Base-by-base conservation (phyloP, 2,329 filamentous ascomycete genomes). In the Trichophyton rubrum region DNA sequence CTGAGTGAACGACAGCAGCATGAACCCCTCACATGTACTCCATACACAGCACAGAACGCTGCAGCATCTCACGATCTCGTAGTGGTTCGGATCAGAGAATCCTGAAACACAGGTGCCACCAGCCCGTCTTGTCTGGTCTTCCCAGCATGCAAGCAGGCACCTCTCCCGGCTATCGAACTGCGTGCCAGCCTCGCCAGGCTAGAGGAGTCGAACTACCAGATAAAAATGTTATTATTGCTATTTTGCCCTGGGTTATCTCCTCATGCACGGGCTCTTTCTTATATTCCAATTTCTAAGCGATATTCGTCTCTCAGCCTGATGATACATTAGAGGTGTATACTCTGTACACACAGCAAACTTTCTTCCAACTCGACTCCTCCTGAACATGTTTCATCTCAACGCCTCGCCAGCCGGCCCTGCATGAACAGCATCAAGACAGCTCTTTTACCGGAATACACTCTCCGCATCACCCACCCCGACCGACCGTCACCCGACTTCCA, bases 51-150 rank as follows among this genome's bases (percentile, higher is more conserved):
- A n/a, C 20, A 49, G 7, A 27, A 20, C 15, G 17, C 17, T 22
- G 45, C 11, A 17, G n/a, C 49, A 53, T 13, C 49, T 53, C 49
- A n/a, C 49, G 22, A 20, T 49, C n/a, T 47, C n/a, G 20, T 47
- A 7, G 22, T 17, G 22, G 49, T 55, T 27, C 49, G 27, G 49
- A 33, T 30, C 49, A 27, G 33, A 35, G 27, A 55, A 55, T 17
- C 20, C 15, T 55, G 49, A 55, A 55, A 55, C 49, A 35, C 49
- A 35, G 33, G 49, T 55, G 49, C 49, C 49, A 55, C 49, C 45
- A 30, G 49, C 27, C 33, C 13, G 15, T 33, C 15, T 35, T 27
- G 49, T 55, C 49, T 4, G 49, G 49, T 55, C 49, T 35, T 20
- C 7, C 33, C 11, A 30, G 27, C 33, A 38, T 7, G 30, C 15